Evolutionary conservation across 371 early-diverging fungal species (phyloP).

Genomic region (Apophysomyces trapeziformis): DNA sequence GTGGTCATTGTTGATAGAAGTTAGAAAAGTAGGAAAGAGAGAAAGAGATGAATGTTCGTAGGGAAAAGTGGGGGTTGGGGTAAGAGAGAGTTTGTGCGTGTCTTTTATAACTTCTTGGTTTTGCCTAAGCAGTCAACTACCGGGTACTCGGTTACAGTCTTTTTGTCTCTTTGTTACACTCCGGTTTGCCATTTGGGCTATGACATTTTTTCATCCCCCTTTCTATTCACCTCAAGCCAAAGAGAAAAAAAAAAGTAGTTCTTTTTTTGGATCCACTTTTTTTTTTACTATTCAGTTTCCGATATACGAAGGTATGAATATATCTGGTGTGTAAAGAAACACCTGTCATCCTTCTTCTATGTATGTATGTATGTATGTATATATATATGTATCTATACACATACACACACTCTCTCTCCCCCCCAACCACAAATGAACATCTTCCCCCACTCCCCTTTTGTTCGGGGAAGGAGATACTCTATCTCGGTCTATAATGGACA

Average conservation of each 20-base stretch:
- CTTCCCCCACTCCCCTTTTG: not conserved
- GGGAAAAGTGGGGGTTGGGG: too few relatives aligned
- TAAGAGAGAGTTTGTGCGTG: too few relatives aligned
- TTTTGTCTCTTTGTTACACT: slow-evolving; percentile 2
- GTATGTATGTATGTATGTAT: too few relatives aligned
- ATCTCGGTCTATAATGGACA: not conserved
- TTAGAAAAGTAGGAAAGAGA: not conserved
- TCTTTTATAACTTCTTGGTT: slow-evolving; percentile 3
- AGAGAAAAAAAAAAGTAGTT: too few relatives aligned
- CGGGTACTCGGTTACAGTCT: slow-evolving; percentile 9
- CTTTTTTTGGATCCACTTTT: not conserved
- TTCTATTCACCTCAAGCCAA: not conserved
- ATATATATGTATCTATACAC: too few relatives aligned
- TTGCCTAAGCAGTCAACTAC: slow-evolving; percentile 4
- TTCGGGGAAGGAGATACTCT: not conserved
- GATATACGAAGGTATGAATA: too few relatives aligned
- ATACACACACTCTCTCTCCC: too few relatives aligned
- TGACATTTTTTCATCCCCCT: not conserved
- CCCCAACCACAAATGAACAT: too few relatives aligned
- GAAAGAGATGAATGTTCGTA: not conserved
- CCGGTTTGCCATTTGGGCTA: not conserved
- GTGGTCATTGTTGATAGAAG: not conserved
- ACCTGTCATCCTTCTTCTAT: too few relatives aligned
- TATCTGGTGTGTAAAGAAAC: too few relatives aligned
- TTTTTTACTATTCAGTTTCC: not conserved